Base-by-base conservation (phyloP, 352 stramenopile species). In the Salisapilia sapeloensis region DNA sequence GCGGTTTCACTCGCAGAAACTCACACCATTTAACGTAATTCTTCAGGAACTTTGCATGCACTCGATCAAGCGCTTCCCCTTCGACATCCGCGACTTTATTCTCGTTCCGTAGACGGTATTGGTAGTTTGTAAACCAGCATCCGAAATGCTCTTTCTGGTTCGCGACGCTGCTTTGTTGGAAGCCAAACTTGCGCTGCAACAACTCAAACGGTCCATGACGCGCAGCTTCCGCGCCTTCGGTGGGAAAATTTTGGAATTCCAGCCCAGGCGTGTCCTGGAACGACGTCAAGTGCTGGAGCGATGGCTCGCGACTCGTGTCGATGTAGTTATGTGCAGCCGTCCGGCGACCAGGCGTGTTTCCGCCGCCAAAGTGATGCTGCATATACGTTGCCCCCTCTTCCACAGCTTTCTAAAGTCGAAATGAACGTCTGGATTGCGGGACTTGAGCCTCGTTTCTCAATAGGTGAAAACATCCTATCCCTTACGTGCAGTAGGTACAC, bases 1-100 rank as follows among this genome's bases (percentile, higher is more conserved):
- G 62, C n/a, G 83, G 86, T 4, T 61, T 53, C 0, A 91, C 78
- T 16, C 76, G 67, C 29, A 98, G 64, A 29, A 92, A 92, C 32
- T 80, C 67, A 53, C 92, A 98, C 95, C 95, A 99, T 41, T 82
- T 75, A 24, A 56, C 42, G 51, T 95, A 95, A 54, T 95, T 95
- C 24, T 69, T 71, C 44, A 92, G 87, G 14, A 98, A 79, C 42
- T 83, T 84, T 11, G 42, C 33, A 44, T 87, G 72, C 30, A 87
- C 57, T 13, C 60, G 53, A 8, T 38, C 42, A 18, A 86, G 56
- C 25, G 69, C 69, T 23, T 56, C 46, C 38, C 58, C 53, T 11
- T 65, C 33, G 4, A 69, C 49, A 22, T 59, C 62, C 4, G 46
- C 56, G 9, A 44, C 36, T 0, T 46, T 35, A 9, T 50, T 35